Base-by-base conservation (phyloP, 768 basidiomycete species). In the Scleroderma citrinum region DNA sequence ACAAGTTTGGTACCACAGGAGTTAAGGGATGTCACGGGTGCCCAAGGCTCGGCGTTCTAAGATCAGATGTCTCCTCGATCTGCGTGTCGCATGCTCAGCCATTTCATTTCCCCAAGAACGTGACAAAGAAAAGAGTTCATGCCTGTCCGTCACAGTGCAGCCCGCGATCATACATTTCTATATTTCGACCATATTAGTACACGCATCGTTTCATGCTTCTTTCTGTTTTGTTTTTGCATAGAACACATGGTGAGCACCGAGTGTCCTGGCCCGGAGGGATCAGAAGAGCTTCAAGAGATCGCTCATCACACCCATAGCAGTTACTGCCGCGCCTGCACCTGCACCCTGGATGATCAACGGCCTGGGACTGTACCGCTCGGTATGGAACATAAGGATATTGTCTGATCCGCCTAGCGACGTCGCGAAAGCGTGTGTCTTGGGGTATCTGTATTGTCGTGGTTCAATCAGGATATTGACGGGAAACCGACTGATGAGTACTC, bases 351-450 rank as follows among this genome's bases (percentile, higher is more conserved):
- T 77, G 52, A 98, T 90, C 48, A 99, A 72, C 1, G 96, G 95
- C 36, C 92, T 72, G 7, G 84, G 78, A 3, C 85, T 83, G 62
- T 99, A 99, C 36, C 96, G 76, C 60, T 88, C 83, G 0, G 95
- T 97, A 63, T 92, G 87, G 80, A 98, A 97, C 75, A 96, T 89
- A 64, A 99, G 81, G 63, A 99, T 97, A 66, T 98, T 98, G 68
- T 99, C 96, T 19, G 92, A 92, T 1, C 95, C 96, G 19, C 92
- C 89, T 13, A 99, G 79, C 2, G 94, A 89, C 1, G 95, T 95
- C 3, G 94, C 94, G 61, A 99, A 98, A 2, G 96, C 87, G 66
- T 99, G 96, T 14, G 83, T 80, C 21, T 72, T 75, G 5, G 92
- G 81, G 65, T 98, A 99, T 65, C 94, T 97, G 54, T 17, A 19